These are phyloP conservation scores for Crithidia expoeki DNA, from an alignment of 208 protist genomes.

Conservation along the genomic window DNA sequence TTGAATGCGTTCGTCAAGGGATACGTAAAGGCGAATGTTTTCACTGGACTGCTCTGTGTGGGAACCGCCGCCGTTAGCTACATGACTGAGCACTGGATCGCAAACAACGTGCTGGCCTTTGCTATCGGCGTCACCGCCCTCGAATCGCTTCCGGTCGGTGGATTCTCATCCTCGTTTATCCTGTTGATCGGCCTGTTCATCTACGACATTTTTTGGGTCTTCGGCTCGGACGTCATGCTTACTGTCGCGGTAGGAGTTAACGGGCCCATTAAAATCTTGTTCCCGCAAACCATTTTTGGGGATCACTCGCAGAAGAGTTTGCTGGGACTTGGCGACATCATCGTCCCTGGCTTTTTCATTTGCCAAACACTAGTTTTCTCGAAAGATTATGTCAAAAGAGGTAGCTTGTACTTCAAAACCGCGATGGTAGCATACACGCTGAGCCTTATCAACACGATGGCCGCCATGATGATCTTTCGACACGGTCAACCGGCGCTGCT, in stretches of 20 bases:
- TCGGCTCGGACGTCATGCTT: constrained; percentile 97
- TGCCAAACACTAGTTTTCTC: constrained; percentile 95
- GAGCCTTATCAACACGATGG: constrained; percentile 94
- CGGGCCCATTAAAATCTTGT: constrained; percentile 96
- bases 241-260: constrained; percentile 95
- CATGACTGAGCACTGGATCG: constrained; percentile 90
- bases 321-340: constrained; percentile 97
- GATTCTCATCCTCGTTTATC: constrained; percentile 73
- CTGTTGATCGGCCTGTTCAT: constrained; percentile 94
- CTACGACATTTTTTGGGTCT: constrained; percentile 99
- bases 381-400: constrained; percentile 54
- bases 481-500: constrained; percentile 94
- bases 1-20: constrained; percentile 60
- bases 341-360: constrained; percentile 96
- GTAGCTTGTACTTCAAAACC: constrained; percentile 87
- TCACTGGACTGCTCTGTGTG: constrained; percentile 72
- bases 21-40: constrained; percentile 62
- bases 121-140: constrained; percentile 84
- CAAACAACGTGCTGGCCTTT: constrained; percentile 95
- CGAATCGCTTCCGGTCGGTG: constrained; percentile 51
- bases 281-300: constrained; percentile 88
- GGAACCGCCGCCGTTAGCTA: constrained; percentile 64
- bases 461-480: constrained; percentile 95
- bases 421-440: constrained; percentile 88
- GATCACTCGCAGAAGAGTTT: constrained; percentile 83